A percentile compares a stretch with the other conserved stretches of the same genome.
Conservation (phyloP, 495 filamentous ascomycete genomes). For the Penicillium manginii region DNA sequence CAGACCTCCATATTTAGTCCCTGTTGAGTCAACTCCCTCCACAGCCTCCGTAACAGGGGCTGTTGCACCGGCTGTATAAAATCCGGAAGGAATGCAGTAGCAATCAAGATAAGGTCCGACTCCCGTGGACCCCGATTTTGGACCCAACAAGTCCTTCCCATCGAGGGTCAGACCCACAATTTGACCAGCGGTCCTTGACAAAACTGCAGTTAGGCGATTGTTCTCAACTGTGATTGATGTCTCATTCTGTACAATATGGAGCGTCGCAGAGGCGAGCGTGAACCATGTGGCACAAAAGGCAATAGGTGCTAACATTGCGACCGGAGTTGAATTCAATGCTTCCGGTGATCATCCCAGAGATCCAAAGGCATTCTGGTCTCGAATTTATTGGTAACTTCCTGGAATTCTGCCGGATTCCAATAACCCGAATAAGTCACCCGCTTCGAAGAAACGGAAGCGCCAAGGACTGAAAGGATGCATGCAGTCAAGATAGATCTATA, state of each 20-base stretch:
- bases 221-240: slow-evolving; percentile 46
- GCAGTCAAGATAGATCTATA: not conserved
- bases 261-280: slow-evolving; percentile 19
- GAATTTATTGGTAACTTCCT: not conserved
- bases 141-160: slow-evolving; percentile 53
- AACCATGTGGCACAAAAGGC: slow-evolving; percentile 10
- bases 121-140: slow-evolving; percentile 46
- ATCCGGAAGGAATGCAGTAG: slow-evolving; percentile 58
- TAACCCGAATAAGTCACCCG: not conserved
- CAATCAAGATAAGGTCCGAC: slow-evolving; percentile 61
- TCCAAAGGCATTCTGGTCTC: not conserved
- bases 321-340: not conserved
- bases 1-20: slow-evolving; percentile 52
- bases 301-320: slow-evolving; percentile 11
- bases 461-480: not conserved
- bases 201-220: slow-evolving; percentile 49
- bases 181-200: slow-evolving; percentile 47
- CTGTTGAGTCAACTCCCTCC: slow-evolving; percentile 51
- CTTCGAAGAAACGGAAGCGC: not conserved
- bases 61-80: slow-evolving; percentile 55
- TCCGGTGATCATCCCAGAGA: not conserved
- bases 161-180: slow-evolving; percentile 49
- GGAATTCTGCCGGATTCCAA: not conserved
- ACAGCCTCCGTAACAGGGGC: slow-evolving; percentile 48
- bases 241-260: slow-evolving; percentile 30